Conservation (phyloP, 2,329 filamentous ascomycete genomes). For the Coniochaeta sp. region DNA sequence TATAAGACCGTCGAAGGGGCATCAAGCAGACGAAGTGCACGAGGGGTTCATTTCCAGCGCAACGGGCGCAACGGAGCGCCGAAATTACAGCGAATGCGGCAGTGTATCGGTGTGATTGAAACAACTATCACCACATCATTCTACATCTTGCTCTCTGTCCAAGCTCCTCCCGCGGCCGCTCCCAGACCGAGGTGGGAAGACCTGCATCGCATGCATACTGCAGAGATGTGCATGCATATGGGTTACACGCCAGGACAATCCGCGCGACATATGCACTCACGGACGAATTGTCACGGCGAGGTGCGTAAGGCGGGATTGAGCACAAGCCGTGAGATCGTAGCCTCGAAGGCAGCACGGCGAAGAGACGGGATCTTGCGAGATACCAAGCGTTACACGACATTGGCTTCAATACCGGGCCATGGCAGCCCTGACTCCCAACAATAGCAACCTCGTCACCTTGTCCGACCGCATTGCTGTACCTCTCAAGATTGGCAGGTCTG, state of each 20-base stretch:
- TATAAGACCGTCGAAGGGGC: not conserved
- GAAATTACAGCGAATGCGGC: too few relatives aligned
- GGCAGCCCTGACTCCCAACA: not conserved
- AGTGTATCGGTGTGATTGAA: too few relatives aligned
- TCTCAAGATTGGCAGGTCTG: not conserved
- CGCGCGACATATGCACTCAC: not conserved
- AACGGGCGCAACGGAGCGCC: too few relatives aligned
- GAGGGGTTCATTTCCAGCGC: not conserved
- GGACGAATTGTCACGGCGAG: not conserved
- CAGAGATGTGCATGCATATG: constrained; percentile 1
- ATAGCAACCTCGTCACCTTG: not conserved
- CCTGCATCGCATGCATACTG: constrained; percentile 4
- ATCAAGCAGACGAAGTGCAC: not conserved
- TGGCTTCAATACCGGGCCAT: not conserved
- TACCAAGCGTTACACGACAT: not conserved
- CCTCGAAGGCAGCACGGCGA: not conserved
- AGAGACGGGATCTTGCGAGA: not conserved
- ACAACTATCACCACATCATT: too few relatives aligned
- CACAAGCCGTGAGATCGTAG: not conserved
- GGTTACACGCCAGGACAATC: not conserved
- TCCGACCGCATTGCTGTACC: not conserved
- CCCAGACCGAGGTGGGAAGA: not conserved
- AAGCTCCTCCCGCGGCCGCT: not conserved
- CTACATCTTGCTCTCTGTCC: not conserved
- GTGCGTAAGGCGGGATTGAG: not conserved